Base-by-base conservation (phyloP, 805 yeast species). In the Metschnikowia anglica region DNA sequence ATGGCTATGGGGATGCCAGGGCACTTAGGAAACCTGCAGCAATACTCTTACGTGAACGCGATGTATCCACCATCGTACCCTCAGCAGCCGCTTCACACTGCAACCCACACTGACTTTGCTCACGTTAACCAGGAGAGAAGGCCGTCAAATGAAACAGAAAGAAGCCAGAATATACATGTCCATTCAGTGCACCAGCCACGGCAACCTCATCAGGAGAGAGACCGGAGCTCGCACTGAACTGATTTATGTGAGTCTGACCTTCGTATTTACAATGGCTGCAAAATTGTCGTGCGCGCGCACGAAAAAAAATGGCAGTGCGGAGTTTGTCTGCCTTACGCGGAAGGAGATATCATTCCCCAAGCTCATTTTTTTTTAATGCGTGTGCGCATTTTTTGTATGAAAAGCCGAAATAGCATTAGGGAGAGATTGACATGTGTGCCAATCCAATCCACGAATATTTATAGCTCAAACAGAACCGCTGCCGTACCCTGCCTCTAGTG, bases 211-310 rank as follows among this genome's bases (percentile, higher is more conserved):
- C 5, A 10, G 28, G 28, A 25, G 13, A 25, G 28, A 13, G 11
- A 9, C n/a, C 11, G n/a, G n/a, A 25, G 4, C n/a, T 25, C 28
- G 28, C 28, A 25, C 28, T 12, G 28, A 25, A 13, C 28, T 13
- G 12, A n/a, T n/a, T 25, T 13, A 25, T 6, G 5, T 25, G 5
- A 25, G 10, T 25, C n/a, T 25, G 10, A 7, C 25, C 13, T 25
- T 12, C 28, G 11, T 28, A 15, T 23, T 23, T 23, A 15, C 32
- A 37, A 39, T 44, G 47, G 47, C 47, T 44, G 47, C 47, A 44
- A 44, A 44, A 35, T 31, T 8, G 40, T 34, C 43, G 47, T 39
- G 47, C 39, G 39, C 39, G 44, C 34, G 35, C 38, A 16, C 23
- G 34, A 34, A 34, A 27, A 33, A 26, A 13, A n/a, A 27, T 23